These are phyloP conservation scores for Pisolithus sp. DNA, from an alignment of 768 basidiomycete genomes.

Conservation along the genomic window DNA sequence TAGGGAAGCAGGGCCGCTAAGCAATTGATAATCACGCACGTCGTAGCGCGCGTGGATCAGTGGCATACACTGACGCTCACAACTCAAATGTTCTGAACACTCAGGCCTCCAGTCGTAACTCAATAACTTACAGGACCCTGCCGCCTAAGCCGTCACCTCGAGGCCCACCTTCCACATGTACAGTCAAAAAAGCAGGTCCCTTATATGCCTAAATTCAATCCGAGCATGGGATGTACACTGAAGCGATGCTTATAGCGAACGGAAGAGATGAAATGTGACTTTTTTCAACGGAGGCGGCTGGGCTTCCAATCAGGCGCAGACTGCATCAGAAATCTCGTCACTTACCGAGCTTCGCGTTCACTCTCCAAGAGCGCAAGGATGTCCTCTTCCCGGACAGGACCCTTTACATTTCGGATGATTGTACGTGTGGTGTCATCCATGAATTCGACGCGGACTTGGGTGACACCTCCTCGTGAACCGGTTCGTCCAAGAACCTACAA, in stretches of 20 bases:
- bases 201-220: neutral
- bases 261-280: neutral
- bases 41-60: too few relatives aligned
- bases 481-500: slow-evolving; percentile 92
- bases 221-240: neutral
- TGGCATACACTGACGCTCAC: too few relatives aligned
- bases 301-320: neutral
- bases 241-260: neutral
- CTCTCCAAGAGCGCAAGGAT: slow-evolving; percentile 95
- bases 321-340: neutral
- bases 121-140: too few relatives aligned
- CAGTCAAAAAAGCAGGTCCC: too few relatives aligned
- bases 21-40: too few relatives aligned
- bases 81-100: too few relatives aligned
- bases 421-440: slow-evolving; percentile 94
- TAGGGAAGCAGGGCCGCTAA: neutral
- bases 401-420: slow-evolving; percentile 99
- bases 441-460: slow-evolving; percentile 99
- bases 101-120: too few relatives aligned
- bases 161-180: too few relatives aligned
- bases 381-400: slow-evolving; percentile 92
- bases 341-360: slow-evolving; percentile 98
- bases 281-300: slow-evolving; percentile 5
- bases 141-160: too few relatives aligned
- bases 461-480: slow-evolving; percentile 98